A percentile compares a stretch with the other conserved stretches of the same genome.
These are phyloP conservation scores for Boletellus sp. DNA, from an alignment of 768 basidiomycete species.

Conservation along the genomic window DNA sequence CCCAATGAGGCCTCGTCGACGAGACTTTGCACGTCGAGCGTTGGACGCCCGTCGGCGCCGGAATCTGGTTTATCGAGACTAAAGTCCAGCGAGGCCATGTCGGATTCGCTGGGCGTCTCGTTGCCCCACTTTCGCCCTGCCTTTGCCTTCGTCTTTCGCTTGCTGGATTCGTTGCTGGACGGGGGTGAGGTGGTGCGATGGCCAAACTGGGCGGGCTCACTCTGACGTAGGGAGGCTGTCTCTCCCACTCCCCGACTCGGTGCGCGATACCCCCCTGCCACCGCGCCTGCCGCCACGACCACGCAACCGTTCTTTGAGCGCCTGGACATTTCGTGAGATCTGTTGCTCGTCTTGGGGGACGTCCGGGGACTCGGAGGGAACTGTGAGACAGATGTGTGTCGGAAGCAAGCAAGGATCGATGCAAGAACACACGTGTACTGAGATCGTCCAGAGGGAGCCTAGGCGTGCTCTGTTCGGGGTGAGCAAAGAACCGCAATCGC, in stretches of 20 bases:
- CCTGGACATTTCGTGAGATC: slow-evolving; percentile 89
- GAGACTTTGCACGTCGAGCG: slow-evolving; percentile 55
- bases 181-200: background rate
- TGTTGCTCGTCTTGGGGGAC: slow-evolving; percentile 75
- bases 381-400: slow-evolving; percentile 23
- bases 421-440: slow-evolving; percentile 46
- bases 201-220: slow-evolving; percentile 40
- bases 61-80: slow-evolving; percentile 54
- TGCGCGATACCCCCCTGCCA: slow-evolving; percentile 45
- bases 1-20: slow-evolving; percentile 76
- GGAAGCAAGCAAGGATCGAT: background rate
- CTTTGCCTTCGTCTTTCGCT: slow-evolving; percentile 64
- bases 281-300: slow-evolving; percentile 65
- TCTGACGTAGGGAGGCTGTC: slow-evolving; percentile 68
- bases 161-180: slow-evolving; percentile 62
- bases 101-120: slow-evolving; percentile 70
- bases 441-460: slow-evolving; percentile 55
- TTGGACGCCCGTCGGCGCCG: slow-evolving; percentile 24
- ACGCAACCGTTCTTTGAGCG: slow-evolving; percentile 80
- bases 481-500: slow-evolving; percentile 45
- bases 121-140: slow-evolving; percentile 91
- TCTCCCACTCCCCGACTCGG: slow-evolving; percentile 51
- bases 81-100: slow-evolving; percentile 94
- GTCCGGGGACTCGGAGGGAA: slow-evolving; percentile 47
- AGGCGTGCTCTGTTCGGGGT: slow-evolving; percentile 34